Percentiles rank a stretch among this genome's conserved stretches.
These are phyloP conservation scores for Wickerhamomyces sp. DNA, from an alignment of 1,139 yeast genomes.

Conservation along the genomic window DNA sequence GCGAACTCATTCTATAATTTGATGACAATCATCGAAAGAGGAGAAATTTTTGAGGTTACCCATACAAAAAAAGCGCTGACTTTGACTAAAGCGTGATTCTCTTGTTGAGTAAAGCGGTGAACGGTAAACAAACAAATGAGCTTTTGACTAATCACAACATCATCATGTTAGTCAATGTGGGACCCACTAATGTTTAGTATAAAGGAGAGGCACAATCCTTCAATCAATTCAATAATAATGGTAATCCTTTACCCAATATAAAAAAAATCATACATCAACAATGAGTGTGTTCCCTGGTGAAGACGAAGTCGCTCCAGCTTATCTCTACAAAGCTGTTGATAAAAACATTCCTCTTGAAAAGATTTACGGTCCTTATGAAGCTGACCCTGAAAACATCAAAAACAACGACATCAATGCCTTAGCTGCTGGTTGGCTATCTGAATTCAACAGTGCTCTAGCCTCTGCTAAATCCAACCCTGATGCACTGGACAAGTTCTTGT, in stretches of 20 bases:
- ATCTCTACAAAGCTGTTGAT: constrained; percentile 24
- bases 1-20: no score
- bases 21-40: no score
- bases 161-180: no score
- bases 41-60: no score
- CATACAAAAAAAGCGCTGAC: no score
- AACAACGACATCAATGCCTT: constrained; percentile 23
- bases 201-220: background rate
- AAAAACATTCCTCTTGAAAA: constrained; percentile 28
- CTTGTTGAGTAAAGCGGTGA: background rate
- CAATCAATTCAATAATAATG: background rate
- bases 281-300: constrained; percentile 20
- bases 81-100: background rate
- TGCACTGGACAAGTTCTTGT: constrained; percentile 21
- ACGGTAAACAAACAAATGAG: background rate
- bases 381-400: constrained; percentile 26
- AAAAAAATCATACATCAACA: background rate
- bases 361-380: constrained; percentile 25
- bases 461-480: constrained; percentile 7
- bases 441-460: constrained; percentile 25
- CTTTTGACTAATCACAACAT: background rate
- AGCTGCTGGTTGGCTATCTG: constrained; percentile 27
- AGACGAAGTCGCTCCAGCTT: constrained; percentile 28
- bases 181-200: background rate
- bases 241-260: background rate